Evolutionary conservation across 148 eudicot genomes (phyloP), one percentile per base, ranked within the genome.

Genomic region (Arctostaphylos glauca): DNA sequence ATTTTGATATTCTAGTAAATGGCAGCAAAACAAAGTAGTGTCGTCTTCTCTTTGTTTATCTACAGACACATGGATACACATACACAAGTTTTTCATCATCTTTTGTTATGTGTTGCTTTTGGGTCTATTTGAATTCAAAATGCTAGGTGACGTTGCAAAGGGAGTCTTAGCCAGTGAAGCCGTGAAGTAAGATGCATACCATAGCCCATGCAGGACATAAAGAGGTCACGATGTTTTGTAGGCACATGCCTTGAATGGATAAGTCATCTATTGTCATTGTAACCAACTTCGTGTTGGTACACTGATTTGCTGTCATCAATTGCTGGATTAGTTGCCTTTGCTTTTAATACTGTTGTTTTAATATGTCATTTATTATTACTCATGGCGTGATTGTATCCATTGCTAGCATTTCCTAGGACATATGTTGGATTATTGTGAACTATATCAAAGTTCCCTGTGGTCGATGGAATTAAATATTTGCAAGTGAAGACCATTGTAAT

Each of bases 161-260:
- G 2, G 66, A 77, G 48, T 55, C 6, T 77, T 77, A 55, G 64
- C 59, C 48, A 54, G 31, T 31, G 80, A 55, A 14, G 44, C 66
- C 8, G 46, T 56, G 49, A 56, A 23, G 43, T 56, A 38, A 77
- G 80, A 77, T 77, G 49, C 14, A 16, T 76, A n/a, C 79, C 25
- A 19, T 58, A 18, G 47, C 49, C 18, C 15, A 70, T 5, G 38
- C 12, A 38, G 4, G 48, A 66, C 38, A 50, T 38, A 54, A n/a
- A 53, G 78, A 19, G 46, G 31, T 54, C 64, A 38, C 54, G 79
- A 55, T 18, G 64, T 25, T 55, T 15, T 56, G 6, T 54, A 38
- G 80, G 3, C 7, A 18, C 14, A 3, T 9, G 16, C 38, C 80
- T 54, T 41, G 49, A 7, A 77, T 56, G 47, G 64, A 66, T 77